Evolutionary conservation across 2,329 filamentous ascomycete species (phyloP), one percentile per base, ranked within the genome.

Genomic region (Talaromyces atroroseus): DNA sequence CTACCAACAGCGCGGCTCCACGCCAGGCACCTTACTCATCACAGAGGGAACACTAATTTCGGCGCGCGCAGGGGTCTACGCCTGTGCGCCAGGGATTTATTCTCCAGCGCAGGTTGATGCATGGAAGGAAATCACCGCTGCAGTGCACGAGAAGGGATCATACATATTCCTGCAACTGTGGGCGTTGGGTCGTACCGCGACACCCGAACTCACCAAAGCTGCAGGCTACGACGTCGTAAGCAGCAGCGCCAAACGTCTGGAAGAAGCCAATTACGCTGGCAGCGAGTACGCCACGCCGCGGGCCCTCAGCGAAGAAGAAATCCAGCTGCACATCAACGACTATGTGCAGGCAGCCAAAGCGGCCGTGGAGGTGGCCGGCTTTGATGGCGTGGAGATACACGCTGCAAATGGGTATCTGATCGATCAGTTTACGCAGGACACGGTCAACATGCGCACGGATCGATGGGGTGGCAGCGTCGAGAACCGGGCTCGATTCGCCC

Each of bases 91-190:
- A 0, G 82, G 82, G 44, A 81, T 84, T 59, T 84, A 75, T 63
- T 79, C 67, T 5, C 66, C 75, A 0, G 75, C 72, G 12, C 82
- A 86, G 56, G 72, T 84, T 18, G 72, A 71, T 1, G 79, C 74
- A 0, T 88, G 84, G 85, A 80, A 77, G 60, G 68, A 75, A 3
- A 71, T 87, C 40, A 82, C 79, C 1, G 76, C 82, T n/a, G 79
- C 78, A 0, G 82, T 88, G 0, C 85, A 88, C 63, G 72, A 72
- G 18, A 82, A 82, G 59, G 80, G 80, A 1, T 78, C 75, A 14
- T 82, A 74, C 63, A 82, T 87, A 32, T 85, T 74, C 67, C 69
- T 76, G 1, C 85, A 88, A 63, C 72, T 88, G 0, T 86, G 81
- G 75, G 78, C 78, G 0, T 70, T 81, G n/a, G 83, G 85, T 1